Evolutionary conservation across 331 rosid species (phyloP), one percentile per base, ranked within the genome.

Genomic region (Quercus phellos): DNA sequence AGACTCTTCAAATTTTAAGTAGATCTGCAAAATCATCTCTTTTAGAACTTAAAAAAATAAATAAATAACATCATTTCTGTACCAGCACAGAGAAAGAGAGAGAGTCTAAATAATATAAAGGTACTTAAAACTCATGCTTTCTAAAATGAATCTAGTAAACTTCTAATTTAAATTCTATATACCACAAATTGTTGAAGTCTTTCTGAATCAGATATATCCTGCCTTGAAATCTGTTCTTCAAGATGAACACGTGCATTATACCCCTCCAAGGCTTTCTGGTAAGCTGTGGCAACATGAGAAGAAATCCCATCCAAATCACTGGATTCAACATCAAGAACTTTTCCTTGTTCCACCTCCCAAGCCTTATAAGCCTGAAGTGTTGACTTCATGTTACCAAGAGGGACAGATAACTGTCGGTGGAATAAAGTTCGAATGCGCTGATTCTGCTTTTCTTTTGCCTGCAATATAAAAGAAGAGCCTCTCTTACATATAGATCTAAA

Each of bases 361-460:
- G 90, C 86, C 87, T 87, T 90, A 76, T 93, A 93, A 81, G 88
- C 81, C 51, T 59, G 38, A 72, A 95, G 83, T 53, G 94, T 91
- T 78, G 93, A 91, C 79, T 68, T 83, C 90, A 91, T 88, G 82
- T 88, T 85, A 81, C 79, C 87, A 70, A 85, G 96, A 64, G 98
- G 98, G 34, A 95, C 86, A 16, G 99, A 91, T 81, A 95, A 74
- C 19, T 90, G 98, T 54, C 98, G 98, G 46, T 89, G 97, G 83
- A 93, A 95, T 80, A 92, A 78, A 79, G 80, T 85, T 51, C 93
- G 91, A 51, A 91, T 83, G 10, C 76, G 83, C 80, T 93, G 94
- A 67, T 85, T 78, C 84, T 95, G 98, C 79, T 90, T 95, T 75
- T 90, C 97, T 77, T 87, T 95, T 76, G 82, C 93, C 97, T 90